phyloP scores from a whole-genome alignment of 805 yeast species.

The Lipomyces starkeyi region DNA sequence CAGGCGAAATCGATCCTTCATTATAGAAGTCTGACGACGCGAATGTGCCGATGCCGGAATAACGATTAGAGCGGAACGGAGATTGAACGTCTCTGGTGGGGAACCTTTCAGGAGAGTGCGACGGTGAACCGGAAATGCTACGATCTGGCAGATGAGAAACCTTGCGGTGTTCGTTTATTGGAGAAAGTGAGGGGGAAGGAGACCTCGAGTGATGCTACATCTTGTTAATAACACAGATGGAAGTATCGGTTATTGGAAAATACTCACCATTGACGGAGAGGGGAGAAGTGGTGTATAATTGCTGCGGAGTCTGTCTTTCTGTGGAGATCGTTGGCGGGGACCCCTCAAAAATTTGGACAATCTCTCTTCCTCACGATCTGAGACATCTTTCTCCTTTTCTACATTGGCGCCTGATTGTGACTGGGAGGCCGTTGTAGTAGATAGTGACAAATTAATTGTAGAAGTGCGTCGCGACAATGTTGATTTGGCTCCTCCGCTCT shows the following conservation, averaged over 20 bases:
- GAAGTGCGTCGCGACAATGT: not conserved
- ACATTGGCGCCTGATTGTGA: not conserved
- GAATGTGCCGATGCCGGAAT: constrained; percentile 34
- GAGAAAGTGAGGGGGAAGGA: constrained; percentile 12
- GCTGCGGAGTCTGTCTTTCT: constrained; percentile 6
- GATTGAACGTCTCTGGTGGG: constrained; percentile 6
- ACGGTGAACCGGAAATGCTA: constrained; percentile 19
- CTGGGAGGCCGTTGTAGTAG: not conserved
- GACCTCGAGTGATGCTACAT: constrained; percentile 3
- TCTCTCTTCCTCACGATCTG: constrained; percentile 31
- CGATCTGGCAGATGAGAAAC: not conserved
- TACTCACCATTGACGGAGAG: constrained; percentile 25
- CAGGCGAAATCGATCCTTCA: constrained; percentile 19
- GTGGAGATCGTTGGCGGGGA: constrained; percentile 1
- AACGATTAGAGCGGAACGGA: constrained; percentile 31
- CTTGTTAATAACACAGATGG: constrained; percentile 2
- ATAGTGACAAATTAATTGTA: not conserved
- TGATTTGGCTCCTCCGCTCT: not conserved
- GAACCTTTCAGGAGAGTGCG: constrained; percentile 28
- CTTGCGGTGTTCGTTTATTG: constrained; percentile 1
- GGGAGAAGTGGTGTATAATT: constrained; percentile 21
- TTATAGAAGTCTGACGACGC: constrained; percentile 35
- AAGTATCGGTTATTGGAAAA: not conserved
- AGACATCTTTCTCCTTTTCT: constrained; percentile 4
- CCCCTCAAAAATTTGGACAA: constrained; percentile 28